Evolutionary conservation across 2,329 filamentous ascomycete species (phyloP).

Genomic region (Exophiala aquamarina): DNA sequence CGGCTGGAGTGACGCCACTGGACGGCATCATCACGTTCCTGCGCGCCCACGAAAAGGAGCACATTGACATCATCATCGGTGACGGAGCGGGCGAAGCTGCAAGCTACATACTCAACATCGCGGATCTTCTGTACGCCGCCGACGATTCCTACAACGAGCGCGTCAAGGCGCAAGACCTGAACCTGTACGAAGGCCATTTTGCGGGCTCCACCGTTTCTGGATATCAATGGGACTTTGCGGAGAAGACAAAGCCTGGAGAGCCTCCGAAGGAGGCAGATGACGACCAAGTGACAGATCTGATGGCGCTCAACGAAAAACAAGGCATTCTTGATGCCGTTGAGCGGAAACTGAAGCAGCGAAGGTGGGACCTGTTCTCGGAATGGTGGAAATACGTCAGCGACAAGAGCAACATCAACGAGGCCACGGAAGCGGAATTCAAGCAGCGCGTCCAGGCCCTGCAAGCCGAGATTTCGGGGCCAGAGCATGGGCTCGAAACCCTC

Average conservation of each 20-base stretch:
- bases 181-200: conserved; percentile 22
- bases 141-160: conserved; percentile 24
- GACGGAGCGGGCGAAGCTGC: conserved; percentile 1
- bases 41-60: conserved; percentile 23
- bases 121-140: conserved; percentile 10
- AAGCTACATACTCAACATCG: conserved; percentile 10
- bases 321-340: conserved; percentile 11
- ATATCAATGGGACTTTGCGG: not conserved
- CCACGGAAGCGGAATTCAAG: too few species aligned
- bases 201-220: conserved; percentile 8
- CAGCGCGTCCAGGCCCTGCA: not conserved
- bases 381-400: conserved; percentile 44
- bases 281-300: not conserved
- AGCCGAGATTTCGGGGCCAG: conserved; percentile 18
- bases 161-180: conserved; percentile 20
- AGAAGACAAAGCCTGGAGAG: not conserved
- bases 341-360: conserved; percentile 26
- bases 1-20: conserved; percentile 42
- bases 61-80: not conserved
- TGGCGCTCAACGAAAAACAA: conserved; percentile 20
- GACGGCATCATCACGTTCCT: conserved; percentile 41
- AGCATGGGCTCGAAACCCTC: not conserved
- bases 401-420: conserved; percentile 13
- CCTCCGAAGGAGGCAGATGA: not conserved
- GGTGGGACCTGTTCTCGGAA: conserved; percentile 43